phyloP scores from a whole-genome alignment of 139 green algal species.

The Volvox reticuliferus region DNA sequence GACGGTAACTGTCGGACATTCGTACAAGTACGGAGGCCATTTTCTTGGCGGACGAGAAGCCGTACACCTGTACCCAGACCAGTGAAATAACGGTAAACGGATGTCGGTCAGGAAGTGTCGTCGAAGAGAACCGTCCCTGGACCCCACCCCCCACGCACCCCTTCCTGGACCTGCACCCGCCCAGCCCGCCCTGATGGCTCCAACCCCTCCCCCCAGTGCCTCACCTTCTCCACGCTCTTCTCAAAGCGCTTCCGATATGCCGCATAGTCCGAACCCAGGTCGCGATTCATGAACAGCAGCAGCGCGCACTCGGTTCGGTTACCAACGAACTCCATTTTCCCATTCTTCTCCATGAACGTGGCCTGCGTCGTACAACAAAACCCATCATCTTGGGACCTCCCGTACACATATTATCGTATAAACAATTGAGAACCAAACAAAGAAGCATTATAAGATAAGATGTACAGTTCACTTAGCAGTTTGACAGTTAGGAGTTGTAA shows the following conservation, averaged over 20 bases:
- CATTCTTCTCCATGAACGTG: slow-evolving; percentile 38
- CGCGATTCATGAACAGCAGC: slow-evolving; percentile 80
- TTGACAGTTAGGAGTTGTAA: too few relatives aligned
- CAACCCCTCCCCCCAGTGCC: background rate
- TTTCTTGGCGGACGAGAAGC: slow-evolving; percentile 94
- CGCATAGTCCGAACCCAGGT: slow-evolving; percentile 80
- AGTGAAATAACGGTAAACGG: background rate
- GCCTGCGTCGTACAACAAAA: background rate
- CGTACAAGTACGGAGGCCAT: slow-evolving; percentile 86
- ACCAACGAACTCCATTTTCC: slow-evolving; percentile 85
- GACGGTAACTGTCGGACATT: slow-evolving; percentile 61
- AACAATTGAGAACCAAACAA: too few relatives aligned
- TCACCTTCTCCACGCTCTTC: slow-evolving; percentile 55
- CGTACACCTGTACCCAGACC: slow-evolving; percentile 72
- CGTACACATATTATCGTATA: too few relatives aligned
- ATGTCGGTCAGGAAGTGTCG: background rate
- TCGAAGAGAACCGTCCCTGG: background rate
- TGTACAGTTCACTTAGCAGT: too few relatives aligned
- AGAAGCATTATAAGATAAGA: too few relatives aligned
- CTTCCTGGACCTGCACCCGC: background rate
- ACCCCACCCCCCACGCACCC: background rate
- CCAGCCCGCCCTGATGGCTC: background rate
- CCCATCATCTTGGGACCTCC: too few relatives aligned
- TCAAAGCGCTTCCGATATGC: slow-evolving; percentile 35
- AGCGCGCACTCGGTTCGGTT: slow-evolving; percentile 97